Evolutionary conservation across 805 yeast species (phyloP).

Genomic region (Hanseniaspora clermontiae): DNA sequence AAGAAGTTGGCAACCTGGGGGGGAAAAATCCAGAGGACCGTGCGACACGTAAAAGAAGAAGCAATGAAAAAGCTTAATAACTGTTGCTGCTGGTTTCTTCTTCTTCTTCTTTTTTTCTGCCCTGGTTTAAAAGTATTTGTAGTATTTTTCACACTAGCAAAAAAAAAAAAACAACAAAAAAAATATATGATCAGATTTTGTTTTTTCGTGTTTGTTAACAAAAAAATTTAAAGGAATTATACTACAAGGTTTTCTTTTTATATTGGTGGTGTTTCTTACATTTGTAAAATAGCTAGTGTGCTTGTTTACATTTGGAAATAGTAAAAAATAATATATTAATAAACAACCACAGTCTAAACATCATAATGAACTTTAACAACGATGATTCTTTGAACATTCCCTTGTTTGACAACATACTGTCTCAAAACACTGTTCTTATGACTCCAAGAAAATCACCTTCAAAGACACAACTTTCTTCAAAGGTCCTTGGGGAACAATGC

Average conservation of each 20-base stretch:
- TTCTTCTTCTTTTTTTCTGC: too few relatives aligned
- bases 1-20: too few relatives aligned
- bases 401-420: constrained; percentile 5
- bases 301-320: not conserved
- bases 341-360: not conserved
- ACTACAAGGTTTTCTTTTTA: too few relatives aligned
- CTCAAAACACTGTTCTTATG: not conserved
- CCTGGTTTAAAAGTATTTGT: not conserved
- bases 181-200: too few relatives aligned
- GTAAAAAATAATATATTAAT: not conserved
- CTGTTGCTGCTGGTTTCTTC: too few relatives aligned
- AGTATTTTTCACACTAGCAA: too few relatives aligned
- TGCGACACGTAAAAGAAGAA: not conserved
- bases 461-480: not conserved
- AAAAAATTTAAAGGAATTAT: too few relatives aligned
- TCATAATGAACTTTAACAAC: constrained; percentile 4
- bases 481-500: not conserved
- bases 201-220: not conserved
- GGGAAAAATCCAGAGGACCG: too few relatives aligned
- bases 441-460: constrained; percentile 12
- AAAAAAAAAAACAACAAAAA: too few relatives aligned
- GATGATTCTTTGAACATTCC: not conserved
- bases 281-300: not conserved
- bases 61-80: too few relatives aligned
- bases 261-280: too few relatives aligned